Evolutionary conservation across 345 rosid species (phyloP), one percentile per base, ranked within the genome.

Genomic region (Barbarea vulgaris): DNA sequence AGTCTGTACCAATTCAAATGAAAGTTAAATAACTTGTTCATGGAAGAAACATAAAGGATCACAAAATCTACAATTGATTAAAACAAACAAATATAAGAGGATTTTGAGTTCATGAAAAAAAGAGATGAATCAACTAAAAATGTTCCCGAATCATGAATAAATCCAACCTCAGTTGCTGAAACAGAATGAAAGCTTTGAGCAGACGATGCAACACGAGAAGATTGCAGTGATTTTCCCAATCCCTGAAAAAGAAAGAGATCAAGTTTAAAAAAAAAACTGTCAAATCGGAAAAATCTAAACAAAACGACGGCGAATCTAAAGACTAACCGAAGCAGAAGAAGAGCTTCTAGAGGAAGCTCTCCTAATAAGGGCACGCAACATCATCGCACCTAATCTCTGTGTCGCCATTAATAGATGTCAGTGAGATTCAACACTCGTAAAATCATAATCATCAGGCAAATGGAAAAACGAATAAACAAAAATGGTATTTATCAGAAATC

Each of bases 361-460:
- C 75, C 85, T 75, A 50, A 82, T 54, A 33, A 81, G 57, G 67
- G 83, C 81, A 42, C 86, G 82, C 72, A 82, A 64, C 87, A 84
- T 86, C 81, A 67, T 78, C 64, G 81, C 77, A 73, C 64, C 69
- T 41, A 65, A 77, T 64, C 77, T 71, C 72, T 71, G 46, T 37
- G n/a, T 34, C 7, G 22, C 28, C 28, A 55, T 50, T 21, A 30
- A 69, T 3, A 72, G 6, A 65, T 41, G 69, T 50, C 64, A 68
- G 51, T 60, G 52, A 72, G 77, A 72, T 72, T 72, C 69, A 37
- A 59, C 69, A 59, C 30, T 48, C 34, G 48, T n/a, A 64, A 53
- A 64, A 53, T 65, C 22, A 18, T 12, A 44, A n/a, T 52, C 41
- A 41, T 64, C 15, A n/a, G 30, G 11, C n/a, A 58, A 70, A 72